These are phyloP conservation scores for Bacidia gigantensis DNA, from an alignment of 495 filamentous ascomycete species.

Conservation along the genomic window DNA sequence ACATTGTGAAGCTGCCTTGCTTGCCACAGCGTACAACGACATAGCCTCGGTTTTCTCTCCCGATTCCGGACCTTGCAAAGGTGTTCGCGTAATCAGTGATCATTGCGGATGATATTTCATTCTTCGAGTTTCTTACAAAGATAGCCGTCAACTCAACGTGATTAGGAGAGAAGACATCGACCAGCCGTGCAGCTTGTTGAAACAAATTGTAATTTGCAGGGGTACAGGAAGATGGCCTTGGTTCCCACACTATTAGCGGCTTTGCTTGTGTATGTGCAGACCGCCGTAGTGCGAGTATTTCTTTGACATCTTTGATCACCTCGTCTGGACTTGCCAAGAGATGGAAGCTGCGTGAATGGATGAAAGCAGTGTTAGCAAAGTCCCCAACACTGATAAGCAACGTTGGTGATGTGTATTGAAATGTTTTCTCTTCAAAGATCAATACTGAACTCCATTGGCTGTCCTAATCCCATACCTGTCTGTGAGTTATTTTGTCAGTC, in stretches of 20 bases:
- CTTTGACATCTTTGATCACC: not conserved
- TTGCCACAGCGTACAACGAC: slow-evolving; percentile 25
- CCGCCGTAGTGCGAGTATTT: not conserved
- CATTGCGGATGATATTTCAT: slow-evolving; percentile 14
- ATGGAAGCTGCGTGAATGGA: not conserved
- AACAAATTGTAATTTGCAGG: slow-evolving; percentile 17
- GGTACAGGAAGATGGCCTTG: too few relatives aligned
- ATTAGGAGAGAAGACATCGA: slow-evolving; percentile 29
- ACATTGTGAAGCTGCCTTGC: slow-evolving; percentile 20
- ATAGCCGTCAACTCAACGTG: slow-evolving; percentile 23
- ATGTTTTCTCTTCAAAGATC: not conserved
- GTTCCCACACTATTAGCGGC: too few relatives aligned
- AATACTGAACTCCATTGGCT: too few relatives aligned
- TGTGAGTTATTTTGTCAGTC: not conserved
- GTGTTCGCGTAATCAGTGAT: not conserved
- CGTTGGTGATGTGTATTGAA: not conserved
- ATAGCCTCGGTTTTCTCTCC: slow-evolving; percentile 12
- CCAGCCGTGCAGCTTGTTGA: slow-evolving; percentile 15
- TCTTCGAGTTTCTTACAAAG: slow-evolving; percentile 13
- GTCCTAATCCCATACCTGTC: not conserved
- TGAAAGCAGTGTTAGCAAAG: not conserved
- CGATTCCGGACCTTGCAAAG: slow-evolving; percentile 12
- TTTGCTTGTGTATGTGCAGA: too few relatives aligned
- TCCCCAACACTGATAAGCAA: not conserved
- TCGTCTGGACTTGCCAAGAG: not conserved